A percentile compares a stretch with the other conserved stretches of the same genome.
These are phyloP conservation scores for Aspergillus brunneoviolaceus DNA, from an alignment of 2,329 filamentous ascomycete genomes.

Conservation along the genomic window DNA sequence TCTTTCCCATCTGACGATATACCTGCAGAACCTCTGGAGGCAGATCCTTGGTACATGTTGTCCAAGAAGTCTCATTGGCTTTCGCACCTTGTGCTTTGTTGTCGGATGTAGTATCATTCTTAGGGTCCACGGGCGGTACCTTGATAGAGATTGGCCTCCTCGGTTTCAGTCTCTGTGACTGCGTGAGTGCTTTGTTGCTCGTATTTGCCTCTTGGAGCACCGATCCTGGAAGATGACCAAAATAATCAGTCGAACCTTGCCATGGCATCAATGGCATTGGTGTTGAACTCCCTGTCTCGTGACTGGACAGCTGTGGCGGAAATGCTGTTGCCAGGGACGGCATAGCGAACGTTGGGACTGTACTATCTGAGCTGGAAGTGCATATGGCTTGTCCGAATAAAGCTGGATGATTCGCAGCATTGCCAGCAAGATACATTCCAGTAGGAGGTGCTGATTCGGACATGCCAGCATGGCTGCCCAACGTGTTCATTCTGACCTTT, in stretches of 20 bases:
- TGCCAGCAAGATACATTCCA: background rate
- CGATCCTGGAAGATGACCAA: background rate
- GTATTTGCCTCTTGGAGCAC: background rate
- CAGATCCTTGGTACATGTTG: constrained; percentile 10
- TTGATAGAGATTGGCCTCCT: background rate
- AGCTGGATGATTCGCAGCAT: background rate
- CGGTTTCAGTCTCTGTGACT: background rate
- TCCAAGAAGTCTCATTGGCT: constrained; percentile 7
- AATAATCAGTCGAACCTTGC: background rate
- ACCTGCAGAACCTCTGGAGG: constrained; percentile 26
- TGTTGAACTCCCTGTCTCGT: background rate
- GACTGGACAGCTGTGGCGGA: background rate
- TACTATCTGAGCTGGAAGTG: background rate
- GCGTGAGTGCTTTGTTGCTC: background rate
- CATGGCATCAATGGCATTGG: background rate
- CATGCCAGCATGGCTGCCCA: constrained; percentile 4
- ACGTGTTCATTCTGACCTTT: constrained; percentile 6
- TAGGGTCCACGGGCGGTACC: background rate
- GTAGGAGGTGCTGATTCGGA: background rate
- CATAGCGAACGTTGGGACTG: background rate
- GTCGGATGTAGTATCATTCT: background rate
- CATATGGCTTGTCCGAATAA: background rate
- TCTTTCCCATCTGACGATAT: constrained; percentile 32
- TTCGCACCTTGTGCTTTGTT: background rate
- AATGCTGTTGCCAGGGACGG: background rate